phyloP scores from a whole-genome alignment of 371 early-diverging fungal species.

The Massospora cicadina region DNA sequence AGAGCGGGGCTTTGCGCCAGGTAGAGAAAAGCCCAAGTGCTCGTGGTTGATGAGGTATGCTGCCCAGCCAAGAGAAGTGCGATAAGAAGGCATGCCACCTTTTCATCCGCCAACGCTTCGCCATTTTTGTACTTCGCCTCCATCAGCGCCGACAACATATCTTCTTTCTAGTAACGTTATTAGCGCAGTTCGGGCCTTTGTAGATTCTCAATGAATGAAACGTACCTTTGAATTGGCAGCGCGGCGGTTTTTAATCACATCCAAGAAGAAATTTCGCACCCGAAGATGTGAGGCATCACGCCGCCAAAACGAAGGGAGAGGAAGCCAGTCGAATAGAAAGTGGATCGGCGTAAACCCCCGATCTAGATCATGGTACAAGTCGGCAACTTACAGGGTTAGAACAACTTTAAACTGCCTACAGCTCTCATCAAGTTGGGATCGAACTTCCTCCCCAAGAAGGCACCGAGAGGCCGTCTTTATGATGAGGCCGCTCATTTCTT shows the following conservation, averaged over 20 bases:
- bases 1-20: conserved; percentile 50
- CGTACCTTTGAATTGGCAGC: conserved; percentile 24
- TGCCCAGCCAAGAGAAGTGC: conserved; percentile 92
- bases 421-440: conserved; percentile 54
- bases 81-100: conserved; percentile 87
- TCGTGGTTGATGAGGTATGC: conserved; percentile 86
- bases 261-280: conserved; percentile 60
- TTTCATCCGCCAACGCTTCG: conserved; percentile 46
- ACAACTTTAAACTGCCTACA: conserved; percentile 15
- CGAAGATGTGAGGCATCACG: conserved; percentile 74
- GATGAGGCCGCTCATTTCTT: conserved; percentile 73
- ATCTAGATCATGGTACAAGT: conserved; percentile 88
- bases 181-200: too few species aligned
- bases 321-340: conserved; percentile 71
- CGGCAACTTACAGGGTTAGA: conserved; percentile 32
- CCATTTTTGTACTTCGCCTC: conserved; percentile 78
- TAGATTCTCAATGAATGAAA: not conserved
- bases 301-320: conserved; percentile 54
- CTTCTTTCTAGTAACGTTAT: conserved; percentile 18
- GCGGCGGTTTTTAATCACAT: conserved; percentile 66
- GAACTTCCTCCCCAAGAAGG: conserved; percentile 86
- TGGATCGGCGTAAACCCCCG: conserved; percentile 89
- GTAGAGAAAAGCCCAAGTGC: conserved; percentile 78
- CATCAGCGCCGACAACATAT: conserved; percentile 75
- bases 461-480: conserved; percentile 89